Evolutionary conservation across 768 basidiomycete species (phyloP).

Genomic region (Boletus rubropictus): DNA sequence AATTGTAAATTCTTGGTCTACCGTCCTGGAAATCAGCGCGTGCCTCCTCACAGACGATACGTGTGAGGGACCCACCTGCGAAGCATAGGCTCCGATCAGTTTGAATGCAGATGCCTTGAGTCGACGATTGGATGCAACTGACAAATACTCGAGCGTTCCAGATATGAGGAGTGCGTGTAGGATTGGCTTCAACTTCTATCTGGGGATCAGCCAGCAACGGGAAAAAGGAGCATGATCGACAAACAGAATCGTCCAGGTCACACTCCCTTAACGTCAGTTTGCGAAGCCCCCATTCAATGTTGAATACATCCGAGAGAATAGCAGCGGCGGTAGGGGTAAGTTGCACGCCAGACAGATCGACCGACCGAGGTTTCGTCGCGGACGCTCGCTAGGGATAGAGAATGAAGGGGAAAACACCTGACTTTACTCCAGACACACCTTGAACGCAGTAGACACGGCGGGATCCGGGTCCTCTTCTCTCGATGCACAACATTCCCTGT

Average conservation of each 20-base stretch:
- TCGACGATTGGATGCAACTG: conserved; percentile 79
- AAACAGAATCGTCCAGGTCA: conserved; percentile 76
- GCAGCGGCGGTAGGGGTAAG: conserved; percentile 65
- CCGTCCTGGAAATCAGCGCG: background rate
- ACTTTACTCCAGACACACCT: conserved; percentile 37
- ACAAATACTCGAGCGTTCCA: conserved; percentile 72
- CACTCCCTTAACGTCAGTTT: conserved; percentile 85
- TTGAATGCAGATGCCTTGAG: conserved; percentile 74
- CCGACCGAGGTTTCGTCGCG: conserved; percentile 53
- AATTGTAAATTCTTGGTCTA: conserved; percentile 77
- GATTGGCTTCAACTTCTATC: conserved; percentile 78
- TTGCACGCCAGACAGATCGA: conserved; percentile 78
- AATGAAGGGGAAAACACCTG: background rate
- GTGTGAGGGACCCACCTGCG: conserved; percentile 45
- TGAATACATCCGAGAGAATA: conserved; percentile 85
- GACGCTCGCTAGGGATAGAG: conserved; percentile 41
- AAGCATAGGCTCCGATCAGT: conserved; percentile 70
- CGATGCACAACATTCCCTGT: conserved; percentile 76
- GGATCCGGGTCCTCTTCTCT: conserved; percentile 67
- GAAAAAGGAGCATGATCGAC: conserved; percentile 1
- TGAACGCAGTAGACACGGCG: conserved; percentile 62
- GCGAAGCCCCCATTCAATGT: conserved; percentile 87
- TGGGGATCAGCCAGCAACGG: background rate
- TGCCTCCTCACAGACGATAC: background rate
- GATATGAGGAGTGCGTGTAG: conserved; percentile 87